Conservation (phyloP, 352 stramenopile genomes). For the Pythium pectinolyticum region DNA sequence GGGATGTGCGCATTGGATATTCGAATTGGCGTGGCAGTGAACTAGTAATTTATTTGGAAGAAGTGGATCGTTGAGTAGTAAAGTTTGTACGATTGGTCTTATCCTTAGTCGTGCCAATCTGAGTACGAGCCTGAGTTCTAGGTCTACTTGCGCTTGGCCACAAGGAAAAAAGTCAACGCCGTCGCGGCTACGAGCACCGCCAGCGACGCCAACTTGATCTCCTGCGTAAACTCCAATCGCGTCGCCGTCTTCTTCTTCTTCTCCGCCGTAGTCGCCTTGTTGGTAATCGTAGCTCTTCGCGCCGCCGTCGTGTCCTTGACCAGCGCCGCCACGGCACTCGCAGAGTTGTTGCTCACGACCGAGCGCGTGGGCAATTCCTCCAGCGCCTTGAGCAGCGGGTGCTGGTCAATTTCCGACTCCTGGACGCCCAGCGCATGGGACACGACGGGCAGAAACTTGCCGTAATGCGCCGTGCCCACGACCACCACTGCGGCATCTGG, state of each 20-base stretch:
- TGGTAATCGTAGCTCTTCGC: constrained; percentile 14
- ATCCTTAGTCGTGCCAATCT: no score
- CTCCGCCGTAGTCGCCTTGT: constrained; percentile 9
- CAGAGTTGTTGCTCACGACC: constrained; percentile 64
- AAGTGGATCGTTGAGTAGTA: no score
- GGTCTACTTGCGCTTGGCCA: constrained; percentile 45
- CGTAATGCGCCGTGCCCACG: constrained; percentile 96
- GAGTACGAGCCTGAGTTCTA: neutral
- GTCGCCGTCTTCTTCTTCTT: constrained; percentile 20
- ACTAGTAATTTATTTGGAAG: no score
- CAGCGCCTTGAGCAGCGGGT: constrained; percentile 72
- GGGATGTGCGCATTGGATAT: no score
- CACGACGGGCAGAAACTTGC: constrained; percentile 96
- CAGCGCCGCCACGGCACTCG: constrained; percentile 52
- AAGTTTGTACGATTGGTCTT: no score
- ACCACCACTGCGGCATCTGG: constrained; percentile 86
- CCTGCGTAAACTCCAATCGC: neutral
- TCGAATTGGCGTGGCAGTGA: no score
- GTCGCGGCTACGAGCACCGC: constrained; percentile 44
- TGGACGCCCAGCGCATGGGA: constrained; percentile 82
- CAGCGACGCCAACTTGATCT: constrained; percentile 18
- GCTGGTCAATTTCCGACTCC: constrained; percentile 67
- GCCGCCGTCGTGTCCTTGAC: constrained; percentile 49
- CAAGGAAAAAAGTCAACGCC: constrained; percentile 36
- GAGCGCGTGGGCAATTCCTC: constrained; percentile 70